Evolutionary conservation across 176 grass and related monocot genomes (phyloP).

Genomic region (Carex pumila): DNA sequence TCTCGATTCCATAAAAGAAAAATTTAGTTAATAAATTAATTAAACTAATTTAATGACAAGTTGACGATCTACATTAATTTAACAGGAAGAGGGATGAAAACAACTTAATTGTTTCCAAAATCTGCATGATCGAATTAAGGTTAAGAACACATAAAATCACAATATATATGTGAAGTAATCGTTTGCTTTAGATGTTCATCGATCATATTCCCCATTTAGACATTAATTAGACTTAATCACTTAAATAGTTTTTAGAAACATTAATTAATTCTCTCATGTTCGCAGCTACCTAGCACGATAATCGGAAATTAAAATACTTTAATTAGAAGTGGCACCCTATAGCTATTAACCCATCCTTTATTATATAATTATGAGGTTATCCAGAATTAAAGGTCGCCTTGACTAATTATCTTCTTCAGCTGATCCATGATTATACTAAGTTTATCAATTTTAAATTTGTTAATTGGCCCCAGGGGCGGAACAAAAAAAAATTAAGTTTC

Average conservation of each 20-base stretch:
- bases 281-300: neutral
- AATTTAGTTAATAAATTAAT: neutral
- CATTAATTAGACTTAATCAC: neutral
- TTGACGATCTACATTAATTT: neutral
- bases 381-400: neutral
- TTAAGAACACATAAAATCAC: neutral
- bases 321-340: neutral
- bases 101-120: neutral
- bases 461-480: too few relatives aligned
- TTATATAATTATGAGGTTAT: neutral
- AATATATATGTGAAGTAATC: neutral
- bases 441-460: too few relatives aligned
- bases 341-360: neutral
- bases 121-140: neutral
- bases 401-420: too few relatives aligned
- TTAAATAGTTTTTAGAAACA: neutral
- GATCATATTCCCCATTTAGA: neutral
- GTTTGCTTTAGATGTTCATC: neutral
- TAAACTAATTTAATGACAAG: neutral
- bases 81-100: neutral
- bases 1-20: neutral
- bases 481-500: too few relatives aligned
- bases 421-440: too few relatives aligned
- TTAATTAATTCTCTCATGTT: neutral
- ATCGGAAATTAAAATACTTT: neutral